A percentile compares a stretch with the other conserved stretches of the same genome.
These are phyloP conservation scores for Diplodia corticola DNA, from an alignment of 2,329 filamentous ascomycete species.

Conservation along the genomic window DNA sequence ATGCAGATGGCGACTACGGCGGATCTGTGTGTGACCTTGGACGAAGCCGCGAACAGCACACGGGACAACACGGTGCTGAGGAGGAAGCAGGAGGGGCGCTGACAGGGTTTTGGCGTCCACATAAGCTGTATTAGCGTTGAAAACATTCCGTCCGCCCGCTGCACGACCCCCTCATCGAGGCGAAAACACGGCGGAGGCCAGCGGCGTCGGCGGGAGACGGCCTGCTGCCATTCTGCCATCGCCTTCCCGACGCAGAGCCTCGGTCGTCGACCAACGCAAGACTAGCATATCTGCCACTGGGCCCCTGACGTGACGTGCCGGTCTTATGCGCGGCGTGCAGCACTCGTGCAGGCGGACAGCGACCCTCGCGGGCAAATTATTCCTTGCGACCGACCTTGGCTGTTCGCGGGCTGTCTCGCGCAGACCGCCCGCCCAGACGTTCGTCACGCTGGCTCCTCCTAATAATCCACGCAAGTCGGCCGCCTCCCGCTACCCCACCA, in stretches of 20 bases:
- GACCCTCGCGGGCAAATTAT: conserved; percentile 22
- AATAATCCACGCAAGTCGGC: conserved; percentile 34
- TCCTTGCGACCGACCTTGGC: conserved; percentile 24
- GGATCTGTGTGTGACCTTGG: background rate
- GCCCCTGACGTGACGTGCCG: conserved; percentile 9
- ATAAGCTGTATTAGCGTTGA: conserved; percentile 45
- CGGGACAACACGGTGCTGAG: background rate
- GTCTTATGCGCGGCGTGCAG: conserved; percentile 14
- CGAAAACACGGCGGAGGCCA: conserved; percentile 17
- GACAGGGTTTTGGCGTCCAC: conserved; percentile 47
- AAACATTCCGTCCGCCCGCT: conserved; percentile 16
- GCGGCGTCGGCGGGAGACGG: background rate
- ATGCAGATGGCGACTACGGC: background rate
- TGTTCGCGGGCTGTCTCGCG: conserved; percentile 34
- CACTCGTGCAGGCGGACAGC: conserved; percentile 16
- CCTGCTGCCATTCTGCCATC: background rate
- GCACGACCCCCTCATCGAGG: background rate
- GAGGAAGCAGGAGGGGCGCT: conserved; percentile 27
- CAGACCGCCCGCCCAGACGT: conserved; percentile 39
- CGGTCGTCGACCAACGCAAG: conserved; percentile 7
- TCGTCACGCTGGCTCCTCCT: conserved; percentile 43
- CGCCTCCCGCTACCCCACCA: conserved; percentile 40
- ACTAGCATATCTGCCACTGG: conserved; percentile 15
- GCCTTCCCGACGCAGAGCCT: conserved; percentile 18
- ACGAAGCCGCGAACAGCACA: background rate